Base-by-base conservation (phyloP, 495 filamentous ascomycete species). In the Penicillium malachiteum region DNA sequence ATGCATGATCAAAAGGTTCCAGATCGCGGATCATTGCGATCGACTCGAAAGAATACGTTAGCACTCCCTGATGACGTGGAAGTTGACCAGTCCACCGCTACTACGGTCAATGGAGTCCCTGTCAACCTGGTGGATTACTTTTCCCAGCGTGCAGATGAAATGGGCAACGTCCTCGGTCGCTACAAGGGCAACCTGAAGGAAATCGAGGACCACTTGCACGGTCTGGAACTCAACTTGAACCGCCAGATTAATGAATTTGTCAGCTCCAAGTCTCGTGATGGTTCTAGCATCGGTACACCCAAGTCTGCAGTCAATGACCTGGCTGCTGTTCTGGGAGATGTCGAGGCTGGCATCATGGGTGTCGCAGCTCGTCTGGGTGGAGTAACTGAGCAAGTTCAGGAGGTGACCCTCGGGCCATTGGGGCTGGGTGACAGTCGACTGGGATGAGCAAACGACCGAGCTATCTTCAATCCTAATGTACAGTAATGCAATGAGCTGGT, bases 201-300 rank as follows among this genome's bases (percentile, higher is more conserved):
- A 68, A 91, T 96, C 48, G 91, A 96, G 71, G 79, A 83, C 58
- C 90, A 94, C 67, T 76, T 96, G 45, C 78, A 87, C 46, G 84
- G 86, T 3, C 84, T 96, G 18, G 90, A 95, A 64, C 73, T 77
- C 8, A 83, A 81, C 26, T 78, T 90, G 43, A 75, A 86, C 56
- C 81, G 86, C 53, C 86, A 91, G 66, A 81, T 89, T 51, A 84
- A 88, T 69, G 78, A 86, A 50, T 81, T 88, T 64, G 76, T 85
- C 49, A 78, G 81, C 30, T 79, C 76, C 46, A 77, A 76, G 57
- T 81, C 75, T 53, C 75, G 74, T 10, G 78, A 81, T 57, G 79
- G 77, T 1, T 57, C 68, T 4, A 66, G 74, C 57, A 44, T 64
- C 57, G 53, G 77, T 68, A 60, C 75, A 68, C 73, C 64, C 44